A percentile compares a stretch with the other conserved stretches of the same genome.
These are phyloP conservation scores for Termitomyces sp. DNA, from an alignment of 768 basidiomycete species.

Conservation along the genomic window DNA sequence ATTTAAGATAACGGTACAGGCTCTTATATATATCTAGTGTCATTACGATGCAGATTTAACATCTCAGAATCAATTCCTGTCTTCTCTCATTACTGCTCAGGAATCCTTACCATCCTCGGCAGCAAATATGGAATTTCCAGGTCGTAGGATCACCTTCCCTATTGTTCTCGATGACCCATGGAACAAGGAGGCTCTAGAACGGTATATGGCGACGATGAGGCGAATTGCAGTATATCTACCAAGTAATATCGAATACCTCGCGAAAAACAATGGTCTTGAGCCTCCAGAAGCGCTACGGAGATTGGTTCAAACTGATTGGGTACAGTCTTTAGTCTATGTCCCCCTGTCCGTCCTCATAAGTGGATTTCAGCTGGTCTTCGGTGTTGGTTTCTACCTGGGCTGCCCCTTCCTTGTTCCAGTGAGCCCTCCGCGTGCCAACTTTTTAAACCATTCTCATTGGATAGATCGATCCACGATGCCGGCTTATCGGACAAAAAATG, in stretches of 20 bases:
- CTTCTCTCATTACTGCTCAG: conserved; percentile 34
- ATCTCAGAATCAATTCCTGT: conserved; percentile 40
- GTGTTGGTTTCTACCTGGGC: conserved; percentile 61
- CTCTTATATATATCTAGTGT: background rate
- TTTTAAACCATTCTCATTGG: background rate
- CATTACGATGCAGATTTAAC: conserved; percentile 39
- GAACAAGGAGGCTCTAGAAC: conserved; percentile 48
- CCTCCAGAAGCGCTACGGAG: conserved; percentile 40
- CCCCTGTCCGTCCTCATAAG: background rate
- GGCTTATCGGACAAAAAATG: conserved; percentile 69
- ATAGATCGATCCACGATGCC: conserved; percentile 51
- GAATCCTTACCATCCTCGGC: conserved; percentile 35
- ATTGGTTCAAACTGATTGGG: conserved; percentile 48
- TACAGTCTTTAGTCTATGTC: conserved; percentile 18
- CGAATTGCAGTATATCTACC: conserved; percentile 63
- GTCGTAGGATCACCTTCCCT: conserved; percentile 55
- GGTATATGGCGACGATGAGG: conserved; percentile 54
- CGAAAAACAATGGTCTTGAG: conserved; percentile 54
- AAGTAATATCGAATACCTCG: conserved; percentile 65
- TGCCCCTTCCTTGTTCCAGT: conserved; percentile 63
- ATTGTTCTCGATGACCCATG: conserved; percentile 61
- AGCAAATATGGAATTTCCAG: conserved; percentile 39
- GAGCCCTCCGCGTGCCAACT: conserved; percentile 10
- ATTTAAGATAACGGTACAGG: conserved; percentile 29
- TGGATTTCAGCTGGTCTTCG: conserved; percentile 47